Conservation (phyloP, 768 basidiomycete genomes). For the Auricularia cornea region DNA sequence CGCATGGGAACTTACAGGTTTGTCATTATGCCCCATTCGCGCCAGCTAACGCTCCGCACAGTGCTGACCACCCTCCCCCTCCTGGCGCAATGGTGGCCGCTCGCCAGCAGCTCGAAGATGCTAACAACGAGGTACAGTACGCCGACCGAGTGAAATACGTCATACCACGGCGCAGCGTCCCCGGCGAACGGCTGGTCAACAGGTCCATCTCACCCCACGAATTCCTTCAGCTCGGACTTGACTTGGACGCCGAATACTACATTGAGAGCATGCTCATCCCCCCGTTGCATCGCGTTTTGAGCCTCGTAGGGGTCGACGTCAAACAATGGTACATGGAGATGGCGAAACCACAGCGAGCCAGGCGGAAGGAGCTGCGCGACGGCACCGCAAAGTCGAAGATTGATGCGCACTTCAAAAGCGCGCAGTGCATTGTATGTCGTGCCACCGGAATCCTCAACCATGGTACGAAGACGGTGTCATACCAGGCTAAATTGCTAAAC, state of each 20-base stretch:
- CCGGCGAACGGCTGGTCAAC: constrained; percentile 60
- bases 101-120: constrained; percentile 61
- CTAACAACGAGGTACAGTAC: constrained; percentile 79
- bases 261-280: constrained; percentile 81
- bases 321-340: constrained; percentile 81
- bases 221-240: constrained; percentile 55
- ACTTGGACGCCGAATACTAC: constrained; percentile 85
- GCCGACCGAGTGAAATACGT: constrained; percentile 92
- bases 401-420: constrained; percentile 65
- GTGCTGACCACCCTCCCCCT: constrained; percentile 77
- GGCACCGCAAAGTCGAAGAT: constrained; percentile 37
- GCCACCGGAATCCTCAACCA: constrained; percentile 33
- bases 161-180: constrained; percentile 54
- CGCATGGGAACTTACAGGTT: constrained; percentile 89
- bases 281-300: constrained; percentile 85
- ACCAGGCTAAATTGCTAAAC: too few species aligned
- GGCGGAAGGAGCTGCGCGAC: constrained; percentile 25
- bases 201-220: constrained; percentile 68
- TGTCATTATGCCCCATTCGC: constrained; percentile 8
- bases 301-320: constrained; percentile 79
- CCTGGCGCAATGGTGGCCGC: constrained; percentile 90
- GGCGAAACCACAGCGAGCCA: constrained; percentile 49
- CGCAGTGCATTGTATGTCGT: constrained; percentile 64
- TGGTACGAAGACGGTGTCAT: constrained; percentile 33
- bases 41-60: constrained; percentile 21